Conservation (phyloP, 768 basidiomycete genomes). For the Leccinum imitatum region DNA sequence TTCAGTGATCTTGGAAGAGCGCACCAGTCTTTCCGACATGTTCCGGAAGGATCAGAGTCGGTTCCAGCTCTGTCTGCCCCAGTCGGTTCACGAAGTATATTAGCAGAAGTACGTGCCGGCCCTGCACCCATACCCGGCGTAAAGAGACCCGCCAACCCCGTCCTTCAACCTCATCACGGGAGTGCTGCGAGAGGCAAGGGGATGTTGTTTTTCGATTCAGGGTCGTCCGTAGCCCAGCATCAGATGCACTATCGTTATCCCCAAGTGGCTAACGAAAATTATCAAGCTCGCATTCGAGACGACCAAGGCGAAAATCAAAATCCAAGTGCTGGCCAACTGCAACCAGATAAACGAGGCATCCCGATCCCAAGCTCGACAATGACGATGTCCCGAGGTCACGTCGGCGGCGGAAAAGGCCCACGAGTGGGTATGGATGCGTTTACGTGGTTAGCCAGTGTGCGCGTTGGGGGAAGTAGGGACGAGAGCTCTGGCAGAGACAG, state of each 20-base stretch:
- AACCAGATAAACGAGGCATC: conserved; percentile 17
- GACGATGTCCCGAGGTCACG: conserved; percentile 50
- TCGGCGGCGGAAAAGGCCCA: conserved; percentile 46
- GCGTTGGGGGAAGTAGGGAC: conserved; percentile 54
- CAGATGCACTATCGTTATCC: conserved; percentile 38
- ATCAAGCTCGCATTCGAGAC: conserved; percentile 15
- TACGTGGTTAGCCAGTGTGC: conserved; percentile 73
- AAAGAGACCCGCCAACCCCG: conserved; percentile 26
- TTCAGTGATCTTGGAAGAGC: conserved; percentile 25
- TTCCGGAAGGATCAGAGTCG: conserved; percentile 40
- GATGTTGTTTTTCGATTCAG: conserved; percentile 32
- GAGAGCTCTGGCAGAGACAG: conserved; percentile 58
- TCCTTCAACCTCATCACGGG: conserved; percentile 34
- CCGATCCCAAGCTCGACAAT: conserved; percentile 30
- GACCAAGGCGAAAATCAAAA: conserved; percentile 13
- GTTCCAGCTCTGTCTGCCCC: conserved; percentile 63
- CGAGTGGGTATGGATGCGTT: conserved; percentile 70
- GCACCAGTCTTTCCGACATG: conserved; percentile 53
- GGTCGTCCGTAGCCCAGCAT: conserved; percentile 28
- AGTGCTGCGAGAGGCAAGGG: conserved; percentile 35
- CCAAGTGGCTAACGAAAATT: conserved; percentile 10
- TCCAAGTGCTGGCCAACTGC: conserved; percentile 4
- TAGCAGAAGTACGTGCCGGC: conserved; percentile 68
- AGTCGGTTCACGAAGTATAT: conserved; percentile 61
- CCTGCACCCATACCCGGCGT: conserved; percentile 29